Base-by-base conservation (phyloP, 805 yeast species). In the Teunomyces lycoperdinae region DNA sequence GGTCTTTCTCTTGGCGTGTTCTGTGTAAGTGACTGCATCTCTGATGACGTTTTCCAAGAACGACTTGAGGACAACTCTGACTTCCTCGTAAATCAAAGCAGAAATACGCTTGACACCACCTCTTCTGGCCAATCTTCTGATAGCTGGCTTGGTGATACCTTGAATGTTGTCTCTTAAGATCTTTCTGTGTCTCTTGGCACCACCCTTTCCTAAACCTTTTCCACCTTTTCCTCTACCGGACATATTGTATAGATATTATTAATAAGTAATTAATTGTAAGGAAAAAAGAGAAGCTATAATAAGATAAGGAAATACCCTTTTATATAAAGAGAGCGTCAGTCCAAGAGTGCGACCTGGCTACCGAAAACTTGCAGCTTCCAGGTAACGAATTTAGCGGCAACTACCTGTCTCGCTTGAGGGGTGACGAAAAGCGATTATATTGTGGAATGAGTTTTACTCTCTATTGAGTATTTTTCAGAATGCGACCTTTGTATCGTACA, bases 91-190 rank as follows among this genome's bases (percentile, higher is more conserved):
- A 74, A 92, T 92, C 72, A 91, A 81, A 74, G 96, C 98, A 56
- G 98, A 92, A 68, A 92, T 92, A 88, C 99, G 96, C 87, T 92
- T 92, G 71, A 92, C 99, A 91, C 99, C 99, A 81, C 99, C 99
- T 89, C 99, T 90, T 86, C 99, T 92, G 46, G 99, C 99, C 68
- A 92, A 87, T 89, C 99, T 92, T 83, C 99, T 90, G 71, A 92
- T 92, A 71, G 99, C 99, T 72, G 99, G 99, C 85, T 92, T 92
- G 56, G 99, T 92, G 73, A 92, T 92, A 83, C 99, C 99, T 80
- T 91, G 97, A 63, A 94, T 92, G 92, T 92, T 94, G 77, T 94
- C 99, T 84, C 98, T 91, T 61, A 91, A 83, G 78, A 92, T 89
- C 89, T 91, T 91, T 85, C 98, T 89, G 90, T 92, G 99, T 79